Base-by-base conservation (phyloP, 2,329 filamentous ascomycete genomes). In the Cordyceps cateniannulata region DNA sequence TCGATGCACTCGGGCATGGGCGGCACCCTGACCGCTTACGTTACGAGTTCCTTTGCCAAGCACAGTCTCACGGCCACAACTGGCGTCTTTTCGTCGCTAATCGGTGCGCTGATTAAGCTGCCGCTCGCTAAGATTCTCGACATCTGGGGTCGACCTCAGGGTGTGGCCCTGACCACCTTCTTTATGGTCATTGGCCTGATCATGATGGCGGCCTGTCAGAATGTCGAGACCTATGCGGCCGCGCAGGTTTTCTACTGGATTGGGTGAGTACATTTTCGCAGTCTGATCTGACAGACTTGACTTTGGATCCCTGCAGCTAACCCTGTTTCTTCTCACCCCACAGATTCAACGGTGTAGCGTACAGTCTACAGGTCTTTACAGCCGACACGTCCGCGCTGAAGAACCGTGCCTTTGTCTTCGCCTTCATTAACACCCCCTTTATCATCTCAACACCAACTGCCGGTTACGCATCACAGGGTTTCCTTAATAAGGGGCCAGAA, bases 101-200 rank as follows among this genome's bases (percentile, higher is more conserved):
- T 84, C 63, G 72, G 75, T 67, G 84, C 82, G 48, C 77, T 85
- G 5, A 77, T 81, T 50, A 85, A 85, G 66, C 79, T 86, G 2
- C 81, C 84, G 2, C 78, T 85, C 66, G 84, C 85, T 40, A 87
- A 87, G 68, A 72, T 86, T 18, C 76, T 86, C 50, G 82, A 87
- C 71, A 76, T 85, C 14, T 87, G 82, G 74, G 85, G 84, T 59
- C 81, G 84, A 55, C 79, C 84, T 12, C 78, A 85, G 66, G 84
- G 83, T 7, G 81, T 84, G 65, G 71, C 78, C 29, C 64, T 84
- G 40, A 80, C 80, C 62, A 75, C 82, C 8, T 57, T 76, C 6
- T 71, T 83, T 27, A 77, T 78, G 63, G 74, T 79, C 3, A 22
- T 76, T 62, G 75, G 74, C 14, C 77, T 86, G 58, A 76, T 85